A percentile compares a stretch with the other conserved stretches of the same genome.
Evolutionary conservation across 2,329 filamentous ascomycete genomes (phyloP).

Genomic region (Colletotrichum liaoningense): DNA sequence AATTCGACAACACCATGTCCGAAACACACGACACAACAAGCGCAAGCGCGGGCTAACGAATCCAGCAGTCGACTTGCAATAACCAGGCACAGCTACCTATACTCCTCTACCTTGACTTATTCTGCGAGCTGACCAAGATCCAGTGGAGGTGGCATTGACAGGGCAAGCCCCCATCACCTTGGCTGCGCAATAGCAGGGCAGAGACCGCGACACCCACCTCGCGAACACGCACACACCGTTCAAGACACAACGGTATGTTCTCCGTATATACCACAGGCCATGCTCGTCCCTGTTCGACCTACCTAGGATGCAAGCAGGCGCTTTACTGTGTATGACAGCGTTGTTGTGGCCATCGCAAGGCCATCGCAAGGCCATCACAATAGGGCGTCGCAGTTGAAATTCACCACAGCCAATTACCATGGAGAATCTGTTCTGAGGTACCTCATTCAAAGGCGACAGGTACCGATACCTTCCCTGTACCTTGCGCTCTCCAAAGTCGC

Average conservation of each 20-base stretch:
- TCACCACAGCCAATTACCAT: neutral
- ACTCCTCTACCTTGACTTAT: no score
- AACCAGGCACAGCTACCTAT: neutral
- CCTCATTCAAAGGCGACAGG: neutral
- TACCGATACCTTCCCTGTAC: conserved; percentile 23
- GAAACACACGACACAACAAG: neutral
- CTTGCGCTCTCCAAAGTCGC: neutral
- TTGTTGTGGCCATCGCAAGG: neutral
- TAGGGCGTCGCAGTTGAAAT: neutral
- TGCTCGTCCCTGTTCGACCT: neutral
- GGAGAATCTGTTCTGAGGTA: neutral
- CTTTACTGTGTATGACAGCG: neutral
- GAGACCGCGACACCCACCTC: neutral
- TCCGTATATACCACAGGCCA: neutral
- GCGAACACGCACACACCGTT: neutral
- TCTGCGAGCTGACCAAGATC: neutral
- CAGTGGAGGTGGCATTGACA: neutral
- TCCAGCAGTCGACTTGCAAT: neutral
- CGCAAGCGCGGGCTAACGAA: neutral
- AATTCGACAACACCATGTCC: neutral
- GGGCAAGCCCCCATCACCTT: conserved; percentile 14
- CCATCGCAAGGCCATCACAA: neutral
- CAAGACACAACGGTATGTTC: neutral
- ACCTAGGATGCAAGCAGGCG: neutral
- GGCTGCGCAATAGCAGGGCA: neutral